Evolutionary conservation across 495 filamentous ascomycete genomes (phyloP).

Genomic region (Evernia prunastri): DNA sequence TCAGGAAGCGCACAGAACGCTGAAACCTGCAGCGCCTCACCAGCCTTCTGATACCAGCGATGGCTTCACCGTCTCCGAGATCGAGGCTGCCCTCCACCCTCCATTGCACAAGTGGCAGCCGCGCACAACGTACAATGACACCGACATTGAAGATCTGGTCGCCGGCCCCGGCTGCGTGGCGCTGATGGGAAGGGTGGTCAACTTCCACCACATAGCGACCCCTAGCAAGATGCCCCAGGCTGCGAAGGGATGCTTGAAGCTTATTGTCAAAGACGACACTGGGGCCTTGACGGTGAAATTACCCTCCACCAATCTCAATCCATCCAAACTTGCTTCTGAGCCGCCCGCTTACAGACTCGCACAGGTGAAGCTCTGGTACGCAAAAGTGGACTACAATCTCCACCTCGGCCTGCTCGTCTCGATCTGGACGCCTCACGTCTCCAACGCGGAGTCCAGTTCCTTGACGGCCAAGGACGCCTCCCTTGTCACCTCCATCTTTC

Average conservation of each 20-base stretch:
- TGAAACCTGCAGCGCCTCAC: slow-evolving; percentile 5
- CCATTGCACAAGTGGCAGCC: slow-evolving; percentile 48
- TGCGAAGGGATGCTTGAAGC: slow-evolving; percentile 46
- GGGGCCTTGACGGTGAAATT: slow-evolving; percentile 48
- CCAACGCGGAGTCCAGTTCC: slow-evolving; percentile 21
- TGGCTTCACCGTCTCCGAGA: slow-evolving; percentile 46
- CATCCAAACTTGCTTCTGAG: not conserved
- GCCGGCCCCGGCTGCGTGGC: slow-evolving; percentile 46
- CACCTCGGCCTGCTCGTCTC: slow-evolving; percentile 27
- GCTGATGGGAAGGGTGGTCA: slow-evolving; percentile 55
- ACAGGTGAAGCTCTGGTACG: slow-evolving; percentile 32
- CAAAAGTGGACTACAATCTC: slow-evolving; percentile 25
- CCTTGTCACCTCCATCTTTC: slow-evolving; percentile 41
- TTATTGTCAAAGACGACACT: slow-evolving; percentile 53
- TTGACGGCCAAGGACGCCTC: slow-evolving; percentile 21
- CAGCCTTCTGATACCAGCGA: slow-evolving; percentile 33
- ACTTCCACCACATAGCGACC: slow-evolving; percentile 39
- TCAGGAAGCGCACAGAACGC: slow-evolving; percentile 7
- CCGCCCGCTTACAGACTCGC: not conserved
- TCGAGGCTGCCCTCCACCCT: slow-evolving; percentile 37
- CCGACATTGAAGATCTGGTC: slow-evolving; percentile 44
- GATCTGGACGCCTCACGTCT: slow-evolving; percentile 28
- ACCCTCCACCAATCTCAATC: not conserved
- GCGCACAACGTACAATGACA: slow-evolving; percentile 44
- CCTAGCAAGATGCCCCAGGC: slow-evolving; percentile 35